Evolutionary conservation across 805 yeast genomes (phyloP), one percentile per base, ranked within the genome.

Genomic region (Kuraishia piskuri): DNA sequence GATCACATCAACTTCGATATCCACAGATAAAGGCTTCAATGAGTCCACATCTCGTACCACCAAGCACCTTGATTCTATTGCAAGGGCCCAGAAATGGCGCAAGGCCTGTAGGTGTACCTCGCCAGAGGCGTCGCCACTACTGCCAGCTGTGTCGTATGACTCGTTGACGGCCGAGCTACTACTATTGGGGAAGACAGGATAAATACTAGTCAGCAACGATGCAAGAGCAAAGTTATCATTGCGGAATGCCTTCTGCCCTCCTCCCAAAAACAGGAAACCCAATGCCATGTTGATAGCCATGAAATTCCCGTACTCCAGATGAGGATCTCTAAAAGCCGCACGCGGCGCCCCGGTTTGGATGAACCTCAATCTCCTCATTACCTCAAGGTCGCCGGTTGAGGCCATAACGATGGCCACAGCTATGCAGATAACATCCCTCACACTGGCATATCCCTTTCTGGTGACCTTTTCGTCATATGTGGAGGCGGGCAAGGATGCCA

Each of bases 211-310:
- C 0, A 90, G 69, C 59, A 94, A 73, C 2, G 85, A 67, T 0
- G 91, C 96, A 52, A 84, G 71, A 1, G 89, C 81, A 61, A 86
- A 72, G 53, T 80, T 77, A 2, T 86, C 79, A 7, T 68, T 60
- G 19, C 80, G 75, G 54, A 94, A 78, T 0, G 96, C 90, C 66
- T 82, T 90, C 64, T 90, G 97, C 0, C 98, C 97, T 1, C 96
- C 94, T 0, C 97, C 97, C 40, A 94, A 66, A 63, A 92, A 91
- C 52, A 92, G 71, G 60, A 92, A 82, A 1, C 99, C 99, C 44
- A 94, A 68, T 0, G 96, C 88, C 73, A 88, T 78, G 60, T 88
- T 89, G 1, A 84, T 74, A 0, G 91, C 88, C 82, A 87, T 81
- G 61, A 80, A 88, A 55, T 82, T 80, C 0, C 96, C 94, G 65